Percentiles rank a stretch among this genome's conserved stretches.
Conservation (phyloP, 352 stramenopile species). For the Phytophthora kernoviae region DNA sequence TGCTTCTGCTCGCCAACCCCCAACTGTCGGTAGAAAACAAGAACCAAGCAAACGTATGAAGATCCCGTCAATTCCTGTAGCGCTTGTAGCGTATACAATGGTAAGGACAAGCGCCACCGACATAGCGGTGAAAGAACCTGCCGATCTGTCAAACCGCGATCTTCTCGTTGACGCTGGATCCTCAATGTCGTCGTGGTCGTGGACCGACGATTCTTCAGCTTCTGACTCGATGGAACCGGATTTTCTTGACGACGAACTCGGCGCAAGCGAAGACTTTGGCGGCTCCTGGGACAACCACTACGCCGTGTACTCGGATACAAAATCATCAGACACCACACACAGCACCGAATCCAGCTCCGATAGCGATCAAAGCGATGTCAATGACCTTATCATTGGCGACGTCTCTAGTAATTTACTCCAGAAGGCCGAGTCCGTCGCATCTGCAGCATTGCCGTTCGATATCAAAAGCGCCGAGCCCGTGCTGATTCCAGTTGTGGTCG, state of each 20-base stretch:
- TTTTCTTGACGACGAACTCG: slow-evolving; percentile 23
- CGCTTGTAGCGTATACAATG: background rate
- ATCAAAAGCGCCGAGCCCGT: slow-evolving; percentile 7
- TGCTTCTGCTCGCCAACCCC: slow-evolving; percentile 5
- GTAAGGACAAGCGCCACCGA: slow-evolving; percentile 7
- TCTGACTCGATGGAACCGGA: slow-evolving; percentile 2
- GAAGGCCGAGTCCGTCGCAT: slow-evolving; percentile 20
- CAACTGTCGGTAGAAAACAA: slow-evolving; percentile 16
- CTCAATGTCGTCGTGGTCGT: background rate
- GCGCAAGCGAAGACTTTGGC: slow-evolving; percentile 22
- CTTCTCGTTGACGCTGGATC: slow-evolving; percentile 15
- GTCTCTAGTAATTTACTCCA: slow-evolving; percentile 7
- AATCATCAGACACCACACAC: background rate
- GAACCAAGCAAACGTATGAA: slow-evolving; percentile 17
- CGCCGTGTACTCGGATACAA: background rate
- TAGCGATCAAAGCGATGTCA: background rate
- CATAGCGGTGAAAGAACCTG: background rate
- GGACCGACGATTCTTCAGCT: background rate
- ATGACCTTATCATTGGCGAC: slow-evolving; percentile 11
- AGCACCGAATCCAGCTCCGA: slow-evolving; percentile 5
- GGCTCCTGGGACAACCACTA: slow-evolving; percentile 15
- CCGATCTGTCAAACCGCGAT: background rate
- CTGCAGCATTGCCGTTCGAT: slow-evolving; percentile 17
- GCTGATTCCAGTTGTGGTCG: slow-evolving; percentile 12
- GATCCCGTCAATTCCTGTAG: slow-evolving; percentile 2